Evolutionary conservation across 768 basidiomycete genomes (phyloP), one percentile per base, ranked within the genome.

Genomic region (Gelatoporia subvermispora): DNA sequence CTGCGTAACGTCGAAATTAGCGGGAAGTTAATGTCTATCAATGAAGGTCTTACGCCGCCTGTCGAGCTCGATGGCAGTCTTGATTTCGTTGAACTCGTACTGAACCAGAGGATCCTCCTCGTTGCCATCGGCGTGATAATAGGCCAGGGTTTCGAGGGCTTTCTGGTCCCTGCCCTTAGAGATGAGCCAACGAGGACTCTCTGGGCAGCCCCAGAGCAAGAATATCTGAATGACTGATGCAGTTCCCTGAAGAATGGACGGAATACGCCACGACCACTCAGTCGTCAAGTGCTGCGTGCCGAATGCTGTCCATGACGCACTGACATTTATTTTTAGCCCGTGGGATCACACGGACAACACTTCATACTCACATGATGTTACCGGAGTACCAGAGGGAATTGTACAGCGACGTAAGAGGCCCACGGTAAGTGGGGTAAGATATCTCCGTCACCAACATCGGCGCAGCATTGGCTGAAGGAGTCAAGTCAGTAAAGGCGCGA

Each of bases 331-430:
- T 15, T 23, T 17, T 2, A 46, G 38, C 23, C 8, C 24, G 34
- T 35, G 39, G 3, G 20, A 11, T 8, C 39, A 8, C 21, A 43
- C n/a, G 20, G 9, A 22, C 17, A 35, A 41, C 15, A 37, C 16
- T 8, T 7, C 24, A 20, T 35, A 71, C 78, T 38, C 54, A 84
- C 81, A 90, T 60, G 62, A 91, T 88, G 47, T 87, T 74, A 49
- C 90, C 90, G 15, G 84, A 82, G 63, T 88, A 89, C 88, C 90
- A 92, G 51, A 90, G 81, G 24, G 87, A 84, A 72, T 90, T 88
- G 72, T 87, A 89, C 43, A 81, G 67, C 2, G 86, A 82, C 13
- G 87, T 92, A 50, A 93, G 67, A 28, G 82, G 81, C 13, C 82
- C 85, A 56, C 91, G 88, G 66, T 93, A 85, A 10, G 77, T 71